These are phyloP conservation scores for Chaetomium cochliodes DNA, from an alignment of 495 filamentous ascomycete species.

Conservation along the genomic window DNA sequence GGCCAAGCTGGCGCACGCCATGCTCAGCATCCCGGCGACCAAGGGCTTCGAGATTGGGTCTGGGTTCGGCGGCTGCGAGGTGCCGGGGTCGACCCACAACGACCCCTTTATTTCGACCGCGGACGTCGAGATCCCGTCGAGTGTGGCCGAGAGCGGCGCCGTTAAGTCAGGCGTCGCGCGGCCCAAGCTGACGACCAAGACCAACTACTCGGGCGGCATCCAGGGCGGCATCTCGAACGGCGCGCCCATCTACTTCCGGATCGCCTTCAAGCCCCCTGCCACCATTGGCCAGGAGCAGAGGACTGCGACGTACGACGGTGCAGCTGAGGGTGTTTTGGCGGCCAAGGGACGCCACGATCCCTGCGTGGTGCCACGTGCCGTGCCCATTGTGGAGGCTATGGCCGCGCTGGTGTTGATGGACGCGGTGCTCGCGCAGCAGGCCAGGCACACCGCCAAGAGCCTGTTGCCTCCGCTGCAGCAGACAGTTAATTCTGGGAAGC, in stretches of 20 bases:
- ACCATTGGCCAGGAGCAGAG: conserved; percentile 91
- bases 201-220: conserved; percentile 95
- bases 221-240: conserved; percentile 98
- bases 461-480: conserved; percentile 51
- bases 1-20: conserved; percentile 88
- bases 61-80: conserved; percentile 82
- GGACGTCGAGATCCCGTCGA: conserved; percentile 34
- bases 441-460: conserved; percentile 58
- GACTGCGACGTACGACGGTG: conserved; percentile 75
- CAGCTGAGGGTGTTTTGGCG: conserved; percentile 70
- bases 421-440: conserved; percentile 82
- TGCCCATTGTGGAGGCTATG: conserved; percentile 98
- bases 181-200: conserved; percentile 74
- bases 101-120: conserved; percentile 74
- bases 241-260: conserved; percentile 88
- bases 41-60: conserved; percentile 98
- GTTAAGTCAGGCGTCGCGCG: conserved; percentile 39
- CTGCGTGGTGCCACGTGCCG: conserved; percentile 88
- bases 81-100: conserved; percentile 91
- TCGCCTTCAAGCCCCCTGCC: conserved; percentile 93
- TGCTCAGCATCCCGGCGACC: conserved; percentile 95
- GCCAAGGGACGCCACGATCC: conserved; percentile 97
- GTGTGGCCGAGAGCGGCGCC: conserved; percentile 41
- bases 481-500: conserved; percentile 29
- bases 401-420: conserved; percentile 88